Percentiles rank a stretch among this genome's conserved stretches.
phyloP scores from a whole-genome alignment of 2,329 filamentous ascomycete genomes.

The Cladosporium austrohemisphaericum region DNA sequence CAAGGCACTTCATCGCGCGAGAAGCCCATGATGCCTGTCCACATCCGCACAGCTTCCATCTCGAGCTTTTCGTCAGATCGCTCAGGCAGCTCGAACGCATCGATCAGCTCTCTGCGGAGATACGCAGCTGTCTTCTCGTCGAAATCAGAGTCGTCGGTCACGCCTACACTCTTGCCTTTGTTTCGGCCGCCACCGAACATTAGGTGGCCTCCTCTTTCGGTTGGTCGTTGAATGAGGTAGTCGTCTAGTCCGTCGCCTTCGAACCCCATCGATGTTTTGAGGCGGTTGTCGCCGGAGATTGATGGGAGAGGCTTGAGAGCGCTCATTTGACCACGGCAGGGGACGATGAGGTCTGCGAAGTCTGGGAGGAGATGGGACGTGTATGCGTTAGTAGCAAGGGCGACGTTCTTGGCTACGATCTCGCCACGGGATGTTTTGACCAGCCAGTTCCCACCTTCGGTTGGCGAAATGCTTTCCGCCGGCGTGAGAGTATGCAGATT shows the following conservation, averaged over 20 bases:
- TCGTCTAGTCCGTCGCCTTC: constrained; percentile 60
- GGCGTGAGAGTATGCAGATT: constrained; percentile 75
- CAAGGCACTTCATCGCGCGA: constrained; percentile 64
- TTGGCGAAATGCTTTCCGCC: constrained; percentile 38
- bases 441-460: constrained; percentile 47
- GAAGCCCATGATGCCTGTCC: constrained; percentile 80
- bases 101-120: constrained; percentile 47
- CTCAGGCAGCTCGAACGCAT: constrained; percentile 33
- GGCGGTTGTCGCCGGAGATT: constrained; percentile 32
- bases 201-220: constrained; percentile 50
- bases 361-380: constrained; percentile 64
- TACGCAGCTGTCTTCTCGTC: constrained; percentile 55
- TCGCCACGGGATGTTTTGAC: constrained; percentile 67
- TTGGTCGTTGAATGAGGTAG: constrained; percentile 69
- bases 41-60: constrained; percentile 50
- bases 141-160: constrained; percentile 57
- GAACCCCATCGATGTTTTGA: constrained; percentile 64
- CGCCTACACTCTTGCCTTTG: constrained; percentile 53
- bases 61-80: constrained; percentile 38
- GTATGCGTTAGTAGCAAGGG: constrained; percentile 82
- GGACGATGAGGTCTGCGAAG: constrained; percentile 69
- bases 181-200: constrained; percentile 69
- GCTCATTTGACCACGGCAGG: constrained; percentile 70
- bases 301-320: constrained; percentile 57
- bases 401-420: constrained; percentile 59